phyloP scores from a whole-genome alignment of 352 stramenopile species.

The Pythium aquatile region DNA sequence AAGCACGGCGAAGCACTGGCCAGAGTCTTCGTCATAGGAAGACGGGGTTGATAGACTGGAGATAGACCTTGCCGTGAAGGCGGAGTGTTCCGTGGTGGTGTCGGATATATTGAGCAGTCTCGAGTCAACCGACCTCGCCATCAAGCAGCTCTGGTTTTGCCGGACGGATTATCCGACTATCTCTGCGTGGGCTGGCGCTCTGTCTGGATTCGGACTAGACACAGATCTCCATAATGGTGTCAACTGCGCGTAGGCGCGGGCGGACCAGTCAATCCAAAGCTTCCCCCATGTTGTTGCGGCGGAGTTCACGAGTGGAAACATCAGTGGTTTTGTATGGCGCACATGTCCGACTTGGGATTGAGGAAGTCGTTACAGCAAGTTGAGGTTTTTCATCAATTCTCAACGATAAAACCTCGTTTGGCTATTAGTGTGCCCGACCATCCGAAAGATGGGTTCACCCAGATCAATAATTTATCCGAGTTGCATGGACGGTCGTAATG shows the following conservation, averaged over 20 bases:
- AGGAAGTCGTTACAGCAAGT: background rate
- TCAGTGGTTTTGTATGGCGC: background rate
- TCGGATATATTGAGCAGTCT: background rate
- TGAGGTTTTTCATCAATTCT: conserved; percentile 14
- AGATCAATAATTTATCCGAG: conserved; percentile 4
- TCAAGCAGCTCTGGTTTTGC: background rate
- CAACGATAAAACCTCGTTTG: conserved; percentile 19
- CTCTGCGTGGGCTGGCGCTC: background rate
- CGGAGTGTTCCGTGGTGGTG: conserved; percentile 1
- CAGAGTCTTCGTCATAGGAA: background rate
- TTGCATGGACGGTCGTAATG: background rate
- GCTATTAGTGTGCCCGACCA: conserved; percentile 8
- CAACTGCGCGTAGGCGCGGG: background rate
- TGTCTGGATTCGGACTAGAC: background rate
- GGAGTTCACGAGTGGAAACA: too few relatives aligned
- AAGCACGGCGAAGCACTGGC: background rate
- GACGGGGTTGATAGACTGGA: too few relatives aligned
- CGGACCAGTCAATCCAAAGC: background rate
- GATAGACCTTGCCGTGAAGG: background rate
- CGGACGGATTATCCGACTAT: background rate
- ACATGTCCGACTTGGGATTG: background rate
- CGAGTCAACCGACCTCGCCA: background rate
- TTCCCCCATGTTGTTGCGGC: too few relatives aligned
- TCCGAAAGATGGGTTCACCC: conserved; percentile 19
- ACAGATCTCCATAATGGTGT: background rate